phyloP scores from a whole-genome alignment of 208 protist genomes.

The Leptomonas seymouri region DNA sequence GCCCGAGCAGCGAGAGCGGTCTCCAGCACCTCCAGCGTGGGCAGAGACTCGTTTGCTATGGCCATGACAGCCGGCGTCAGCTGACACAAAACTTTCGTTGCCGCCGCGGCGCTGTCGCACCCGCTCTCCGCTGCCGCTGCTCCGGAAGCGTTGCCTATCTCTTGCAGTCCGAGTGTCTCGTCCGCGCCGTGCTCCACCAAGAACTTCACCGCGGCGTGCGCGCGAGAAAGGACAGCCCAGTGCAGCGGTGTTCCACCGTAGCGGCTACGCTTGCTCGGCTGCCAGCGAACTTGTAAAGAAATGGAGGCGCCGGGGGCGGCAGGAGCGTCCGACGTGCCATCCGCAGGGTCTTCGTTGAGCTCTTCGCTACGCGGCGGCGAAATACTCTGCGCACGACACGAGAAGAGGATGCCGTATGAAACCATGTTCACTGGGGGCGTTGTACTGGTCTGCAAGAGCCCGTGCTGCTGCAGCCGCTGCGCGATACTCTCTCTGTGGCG shows the following conservation, averaged over 20 bases:
- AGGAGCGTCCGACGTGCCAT: no score
- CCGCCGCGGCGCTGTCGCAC: neutral
- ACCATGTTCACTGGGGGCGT: constrained; percentile 38
- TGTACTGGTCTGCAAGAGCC: constrained; percentile 33
- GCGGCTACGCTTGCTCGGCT: constrained; percentile 59
- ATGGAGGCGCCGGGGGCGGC: no score
- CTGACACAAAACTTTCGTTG: neutral
- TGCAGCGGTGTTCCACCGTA: constrained; percentile 69
- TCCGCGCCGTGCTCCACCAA: constrained; percentile 64
- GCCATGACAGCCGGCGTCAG: constrained; percentile 50
- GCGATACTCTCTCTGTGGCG: constrained; percentile 33
- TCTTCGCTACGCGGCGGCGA: neutral
- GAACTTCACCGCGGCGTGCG: constrained; percentile 55
- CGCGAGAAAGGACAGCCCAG: constrained; percentile 77
- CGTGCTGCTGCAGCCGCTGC: constrained; percentile 29
- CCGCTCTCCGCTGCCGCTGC: neutral
- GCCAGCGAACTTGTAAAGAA: constrained; percentile 44
- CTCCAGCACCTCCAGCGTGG: constrained; percentile 44
- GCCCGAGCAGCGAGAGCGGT: constrained; percentile 29
- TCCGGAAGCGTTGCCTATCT: constrained; percentile 4
- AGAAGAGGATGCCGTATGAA: constrained; percentile 50
- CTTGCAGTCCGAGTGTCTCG: constrained; percentile 18
- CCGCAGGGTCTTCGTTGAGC: no score
- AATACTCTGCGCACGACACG: constrained; percentile 4
- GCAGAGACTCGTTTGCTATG: constrained; percentile 45